Base-by-base conservation (phyloP, 2,329 filamentous ascomycete genomes). In the Fusarium veterinarium region DNA sequence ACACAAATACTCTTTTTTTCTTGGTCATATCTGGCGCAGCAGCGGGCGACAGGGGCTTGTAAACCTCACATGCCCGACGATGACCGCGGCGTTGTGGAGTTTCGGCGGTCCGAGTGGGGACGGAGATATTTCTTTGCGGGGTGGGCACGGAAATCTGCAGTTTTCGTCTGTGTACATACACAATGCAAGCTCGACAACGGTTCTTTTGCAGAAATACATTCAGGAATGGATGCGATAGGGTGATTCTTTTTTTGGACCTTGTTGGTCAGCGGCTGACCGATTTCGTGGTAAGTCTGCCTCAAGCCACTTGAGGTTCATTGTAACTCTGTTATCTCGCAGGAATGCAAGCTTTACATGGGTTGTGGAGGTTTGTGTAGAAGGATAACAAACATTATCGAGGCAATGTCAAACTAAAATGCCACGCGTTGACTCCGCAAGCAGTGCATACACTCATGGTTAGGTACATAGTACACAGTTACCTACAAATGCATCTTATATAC, bases 11-110 rank as follows among this genome's bases (percentile, higher is more conserved):
- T 35, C 25, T 37, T 5, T 44, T 67, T 67, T 31, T 44, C 44
- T 64, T 51, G 28, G 61, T 37, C 61, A 64, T 41, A 53, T 19
- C 53, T 49, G 37, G 31, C 35, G 28, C 61, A 41, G 37, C 28
- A 38, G 30, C 31, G 37, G 45, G 31, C 14, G 16, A 33, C 44
- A 49, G 30, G 19, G 30, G 57, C 49, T 48, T 57, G 48, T 42
- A 35, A 45, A 51, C 61, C 58, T 60, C 60, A 65, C 66, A 73
- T 64, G 63, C 64, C 75, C 76, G 76, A 75, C 59, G 62, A 61
- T 76, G 74, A 62, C 76, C 74, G 76, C 70, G 64, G 76, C 72
- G 59, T 65, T 58, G 75, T 76, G 75, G 75, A 48, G 61, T 49
- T 52, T 64, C 53, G 46, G 57, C 48, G 71, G 68, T 31, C 74